Evolutionary conservation across 139 green algal species (phyloP).

Genomic region (Zygnema cylindricum): DNA sequence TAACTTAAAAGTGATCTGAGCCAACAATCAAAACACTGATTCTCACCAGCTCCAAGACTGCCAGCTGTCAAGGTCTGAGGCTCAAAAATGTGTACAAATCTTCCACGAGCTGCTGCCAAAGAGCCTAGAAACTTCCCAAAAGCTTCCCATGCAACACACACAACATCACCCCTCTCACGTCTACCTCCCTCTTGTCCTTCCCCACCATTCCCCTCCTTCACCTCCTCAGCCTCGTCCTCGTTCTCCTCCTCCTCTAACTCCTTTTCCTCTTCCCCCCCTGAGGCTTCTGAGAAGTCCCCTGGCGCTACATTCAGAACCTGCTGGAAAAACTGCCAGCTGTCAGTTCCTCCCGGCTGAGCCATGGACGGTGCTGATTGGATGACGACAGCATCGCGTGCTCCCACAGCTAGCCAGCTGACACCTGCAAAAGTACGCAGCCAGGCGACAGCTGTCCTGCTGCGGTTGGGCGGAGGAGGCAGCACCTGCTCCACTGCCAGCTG

Average conservation of each 20-base stretch:
- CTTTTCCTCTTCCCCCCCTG: no score
- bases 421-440: background rate
- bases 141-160: background rate
- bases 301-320: background rate
- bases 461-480: background rate
- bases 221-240: background rate
- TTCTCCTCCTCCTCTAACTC: background rate
- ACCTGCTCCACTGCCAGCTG: conserved; percentile 15
- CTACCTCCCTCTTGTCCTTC: background rate
- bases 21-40: no score
- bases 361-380: background rate
- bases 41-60: background rate
- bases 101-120: background rate
- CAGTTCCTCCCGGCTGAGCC: background rate
- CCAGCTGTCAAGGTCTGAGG: background rate
- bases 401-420: background rate
- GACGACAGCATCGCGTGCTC: background rate
- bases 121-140: background rate
- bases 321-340: background rate
- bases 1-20: no score
- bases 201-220: background rate
- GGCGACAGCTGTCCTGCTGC: background rate
- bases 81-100: background rate
- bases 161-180: background rate
- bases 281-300: no score